These are phyloP conservation scores for Cladosporium sp. DNA, from an alignment of 2,329 filamentous ascomycete genomes.

Conservation along the genomic window DNA sequence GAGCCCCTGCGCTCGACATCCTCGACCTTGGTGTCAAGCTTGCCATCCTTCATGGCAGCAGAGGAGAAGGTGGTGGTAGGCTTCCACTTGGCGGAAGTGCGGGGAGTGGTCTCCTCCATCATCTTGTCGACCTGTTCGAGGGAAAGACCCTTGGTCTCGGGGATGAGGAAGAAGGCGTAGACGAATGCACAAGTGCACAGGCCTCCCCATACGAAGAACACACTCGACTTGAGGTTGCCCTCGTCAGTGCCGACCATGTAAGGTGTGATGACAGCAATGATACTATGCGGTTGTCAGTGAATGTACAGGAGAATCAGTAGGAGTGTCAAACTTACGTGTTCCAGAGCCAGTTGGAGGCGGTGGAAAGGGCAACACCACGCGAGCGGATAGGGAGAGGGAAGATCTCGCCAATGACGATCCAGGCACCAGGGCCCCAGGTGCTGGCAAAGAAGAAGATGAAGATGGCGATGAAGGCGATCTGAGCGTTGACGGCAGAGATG, in stretches of 20 bases:
- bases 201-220: conserved; percentile 47
- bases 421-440: conserved; percentile 78
- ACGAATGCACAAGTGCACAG: conserved; percentile 50
- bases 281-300: conserved; percentile 20
- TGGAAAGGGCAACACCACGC: conserved; percentile 81
- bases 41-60: conserved; percentile 36
- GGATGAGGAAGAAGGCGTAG: conserved; percentile 73
- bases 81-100: conserved; percentile 69
- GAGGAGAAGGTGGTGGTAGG: conserved; percentile 38
- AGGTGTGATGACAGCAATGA: conserved; percentile 62
- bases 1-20: conserved; percentile 40
- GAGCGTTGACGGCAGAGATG: conserved; percentile 53
- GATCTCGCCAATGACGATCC: conserved; percentile 81
- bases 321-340: conserved; percentile 27
- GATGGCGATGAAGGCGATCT: conserved; percentile 87
- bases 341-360: conserved; percentile 90
- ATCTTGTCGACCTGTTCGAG: conserved; percentile 83
- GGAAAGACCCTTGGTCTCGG: conserved; percentile 58
- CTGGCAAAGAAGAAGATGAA: conserved; percentile 92
- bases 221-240: conserved; percentile 51
- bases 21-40: conserved; percentile 31
- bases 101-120: conserved; percentile 81
- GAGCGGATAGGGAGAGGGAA: conserved; percentile 88
- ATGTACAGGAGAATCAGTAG: conserved; percentile 7
- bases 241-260: conserved; percentile 64